Evolutionary conservation across 768 basidiomycete genomes (phyloP).

Genomic region (Suillus alpinus): DNA sequence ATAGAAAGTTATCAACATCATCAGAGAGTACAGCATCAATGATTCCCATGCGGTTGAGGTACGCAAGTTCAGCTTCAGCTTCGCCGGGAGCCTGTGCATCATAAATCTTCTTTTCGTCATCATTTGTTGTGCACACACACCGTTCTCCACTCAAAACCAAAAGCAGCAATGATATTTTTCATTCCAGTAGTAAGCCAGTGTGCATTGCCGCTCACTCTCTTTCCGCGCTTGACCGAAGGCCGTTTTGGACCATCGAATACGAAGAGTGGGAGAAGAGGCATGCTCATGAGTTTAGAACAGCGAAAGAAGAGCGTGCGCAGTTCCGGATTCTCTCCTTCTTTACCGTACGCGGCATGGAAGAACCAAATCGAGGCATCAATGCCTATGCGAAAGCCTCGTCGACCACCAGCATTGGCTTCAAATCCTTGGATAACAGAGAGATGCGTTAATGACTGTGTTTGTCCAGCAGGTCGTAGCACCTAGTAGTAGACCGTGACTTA

Average conservation of each 20-base stretch:
- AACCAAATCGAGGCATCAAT: slow-evolving; percentile 87
- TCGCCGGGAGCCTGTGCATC: slow-evolving; percentile 79
- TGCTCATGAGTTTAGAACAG: slow-evolving; percentile 71
- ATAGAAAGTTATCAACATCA: slow-evolving; percentile 90
- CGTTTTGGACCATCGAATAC: slow-evolving; percentile 90
- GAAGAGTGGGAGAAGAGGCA: slow-evolving; percentile 84
- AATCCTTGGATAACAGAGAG: slow-evolving; percentile 77
- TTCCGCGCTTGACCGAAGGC: slow-evolving; percentile 77
- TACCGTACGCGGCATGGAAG: slow-evolving; percentile 67
- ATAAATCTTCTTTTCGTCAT: slow-evolving; percentile 24
- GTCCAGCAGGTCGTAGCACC: slow-evolving; percentile 71
- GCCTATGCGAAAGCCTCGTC: slow-evolving; percentile 77
- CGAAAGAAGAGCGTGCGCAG: slow-evolving; percentile 83
- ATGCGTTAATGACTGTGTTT: slow-evolving; percentile 72
- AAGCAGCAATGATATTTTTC: slow-evolving; percentile 75
- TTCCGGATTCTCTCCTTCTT: slow-evolving; percentile 84
- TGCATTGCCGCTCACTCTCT: slow-evolving; percentile 58
- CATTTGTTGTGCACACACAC: slow-evolving; percentile 32
- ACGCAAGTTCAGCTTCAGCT: slow-evolving; percentile 91
- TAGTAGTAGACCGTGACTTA: slow-evolving; percentile 31
- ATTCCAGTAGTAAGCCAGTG: slow-evolving; percentile 72
- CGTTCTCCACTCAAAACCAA: slow-evolving; percentile 76
- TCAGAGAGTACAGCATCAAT: slow-evolving; percentile 91
- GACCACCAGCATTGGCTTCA: slow-evolving; percentile 55
- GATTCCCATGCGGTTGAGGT: slow-evolving; percentile 74